Conservation (phyloP, 2,329 filamentous ascomycete genomes). For the Thyridium curvatum region DNA sequence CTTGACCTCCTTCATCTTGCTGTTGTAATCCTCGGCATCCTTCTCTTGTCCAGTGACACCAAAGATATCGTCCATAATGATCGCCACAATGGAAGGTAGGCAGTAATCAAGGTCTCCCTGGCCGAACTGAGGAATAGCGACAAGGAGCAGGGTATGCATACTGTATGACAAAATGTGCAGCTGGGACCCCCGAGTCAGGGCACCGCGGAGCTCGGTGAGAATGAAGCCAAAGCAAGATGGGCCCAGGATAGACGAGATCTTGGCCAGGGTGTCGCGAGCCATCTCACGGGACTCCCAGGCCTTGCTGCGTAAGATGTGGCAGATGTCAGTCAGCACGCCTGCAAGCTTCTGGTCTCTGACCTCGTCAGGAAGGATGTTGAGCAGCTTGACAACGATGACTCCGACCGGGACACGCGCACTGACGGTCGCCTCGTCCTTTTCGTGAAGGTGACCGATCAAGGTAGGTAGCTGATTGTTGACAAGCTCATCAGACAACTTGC, state of each 20-base stretch:
- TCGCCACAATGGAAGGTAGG: conserved; percentile 65
- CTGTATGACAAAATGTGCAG: conserved; percentile 94
- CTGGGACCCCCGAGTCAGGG: conserved; percentile 81
- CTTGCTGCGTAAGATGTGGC: conserved; percentile 85
- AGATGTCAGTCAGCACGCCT: conserved; percentile 82
- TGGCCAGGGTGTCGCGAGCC: conserved; percentile 78
- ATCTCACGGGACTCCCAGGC: conserved; percentile 85
- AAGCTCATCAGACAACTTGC: conserved; percentile 67
- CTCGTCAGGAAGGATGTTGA: conserved; percentile 70
- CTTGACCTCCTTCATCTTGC: conserved; percentile 95
- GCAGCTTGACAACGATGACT: conserved; percentile 79
- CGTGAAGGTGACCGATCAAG: conserved; percentile 77
- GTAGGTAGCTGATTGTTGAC: conserved; percentile 70
- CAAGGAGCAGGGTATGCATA: conserved; percentile 82
- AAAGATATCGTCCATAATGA: conserved; percentile 98
- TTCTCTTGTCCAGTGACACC: conserved; percentile 91
- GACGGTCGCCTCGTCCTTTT: conserved; percentile 92
- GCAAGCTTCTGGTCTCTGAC: conserved; percentile 72
- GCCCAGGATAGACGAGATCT: conserved; percentile 76
- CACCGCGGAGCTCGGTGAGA: conserved; percentile 81
- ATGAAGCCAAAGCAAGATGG: conserved; percentile 84
- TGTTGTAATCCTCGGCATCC: conserved; percentile 91
- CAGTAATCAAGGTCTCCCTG: conserved; percentile 90
- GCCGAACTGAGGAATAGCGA: conserved; percentile 63
- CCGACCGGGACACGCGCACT: conserved; percentile 88